Evolutionary conservation across 164 flowering plant species (phyloP), one percentile per base, ranked within the genome.

Genomic region (Vitis cinerea): DNA sequence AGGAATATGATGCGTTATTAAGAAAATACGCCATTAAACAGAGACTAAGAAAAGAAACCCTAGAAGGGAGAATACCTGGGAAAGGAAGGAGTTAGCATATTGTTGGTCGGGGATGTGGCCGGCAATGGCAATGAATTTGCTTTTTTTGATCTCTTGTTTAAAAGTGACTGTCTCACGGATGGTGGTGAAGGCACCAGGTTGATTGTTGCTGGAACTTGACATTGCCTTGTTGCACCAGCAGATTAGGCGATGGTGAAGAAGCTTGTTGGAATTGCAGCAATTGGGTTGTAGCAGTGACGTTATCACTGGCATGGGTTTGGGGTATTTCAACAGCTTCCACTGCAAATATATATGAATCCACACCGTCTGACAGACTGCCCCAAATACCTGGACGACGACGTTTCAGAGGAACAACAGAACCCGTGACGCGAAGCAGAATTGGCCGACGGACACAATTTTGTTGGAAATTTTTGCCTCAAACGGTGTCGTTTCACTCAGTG

Each of bases 81-180:
- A 71, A 66, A 95, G 93, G 75, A 95, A 91, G 23, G 90, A 78
- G 9, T 74, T 75, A 29, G 95, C 97, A 15, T 92, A 88, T 49
- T 69, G 85, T 17, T 89, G 92, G 74, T 85, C 80, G 72, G 87
- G 77, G 75, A 95, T 69, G 55, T 81, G 86, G 16, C 85, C 90
- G 3, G 99, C 98, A 70, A 95, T 79, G 71, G 94, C 98, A 59
- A 91, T 95, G 86, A 95, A 95, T 77, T 90, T 95, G 88, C 98
- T 95, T 69, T 83, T 84, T 64, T 95, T 95, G 52, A 95, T 93
- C 61, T 88, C 94, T 44, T 73, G 81, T 64, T 90, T 84, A 66
- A 86, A 80, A 1, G 76, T 80, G 11, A 83, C 81, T 60, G 73
- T 82, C 70, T 91, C 90, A 9, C 66, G 65, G 61, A 94, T 81